A percentile compares a stretch with the other conserved stretches of the same genome.
Evolutionary conservation across 768 basidiomycete species (phyloP).

Genomic region (Ephemerocybe angulata): DNA sequence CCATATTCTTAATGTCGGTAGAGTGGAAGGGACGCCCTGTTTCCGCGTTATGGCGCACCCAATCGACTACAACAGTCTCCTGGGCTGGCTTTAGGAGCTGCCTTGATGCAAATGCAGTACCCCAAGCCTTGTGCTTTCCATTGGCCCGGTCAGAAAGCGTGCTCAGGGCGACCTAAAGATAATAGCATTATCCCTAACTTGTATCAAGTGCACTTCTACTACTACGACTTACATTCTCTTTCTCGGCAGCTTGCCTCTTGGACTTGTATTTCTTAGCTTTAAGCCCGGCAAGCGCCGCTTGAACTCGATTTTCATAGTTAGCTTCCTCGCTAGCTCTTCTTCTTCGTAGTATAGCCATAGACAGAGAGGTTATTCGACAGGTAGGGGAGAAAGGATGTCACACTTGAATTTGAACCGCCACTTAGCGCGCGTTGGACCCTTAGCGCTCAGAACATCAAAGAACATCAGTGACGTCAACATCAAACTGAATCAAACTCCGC

Average conservation of each 20-base stretch:
- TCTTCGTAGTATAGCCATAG: neutral
- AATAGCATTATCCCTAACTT: neutral
- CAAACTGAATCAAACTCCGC: neutral
- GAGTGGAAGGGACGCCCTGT: constrained; percentile 5
- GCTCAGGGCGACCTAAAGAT: neutral
- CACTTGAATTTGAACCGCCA: neutral
- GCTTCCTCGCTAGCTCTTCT: neutral
- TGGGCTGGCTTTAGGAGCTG: constrained; percentile 2
- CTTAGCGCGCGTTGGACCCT: neutral
- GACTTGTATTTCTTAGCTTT: neutral
- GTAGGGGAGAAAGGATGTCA: neutral
- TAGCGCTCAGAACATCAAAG: neutral
- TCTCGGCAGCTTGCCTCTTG: neutral
- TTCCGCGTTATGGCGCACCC: constrained; percentile 1
- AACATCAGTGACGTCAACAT: neutral
- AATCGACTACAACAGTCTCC: constrained; percentile 8
- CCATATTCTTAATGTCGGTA: constrained; percentile 1
- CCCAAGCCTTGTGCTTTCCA: neutral
- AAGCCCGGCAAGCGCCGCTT: neutral
- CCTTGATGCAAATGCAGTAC: neutral
- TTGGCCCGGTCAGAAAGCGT: neutral
- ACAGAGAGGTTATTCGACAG: neutral
- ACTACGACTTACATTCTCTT: neutral
- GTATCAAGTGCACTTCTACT: neutral
- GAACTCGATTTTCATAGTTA: neutral